Evolutionary conservation across 1,284 basidiomycete genomes (phyloP).

Genomic region (Cutaneotrichosporon daszewskae): DNA sequence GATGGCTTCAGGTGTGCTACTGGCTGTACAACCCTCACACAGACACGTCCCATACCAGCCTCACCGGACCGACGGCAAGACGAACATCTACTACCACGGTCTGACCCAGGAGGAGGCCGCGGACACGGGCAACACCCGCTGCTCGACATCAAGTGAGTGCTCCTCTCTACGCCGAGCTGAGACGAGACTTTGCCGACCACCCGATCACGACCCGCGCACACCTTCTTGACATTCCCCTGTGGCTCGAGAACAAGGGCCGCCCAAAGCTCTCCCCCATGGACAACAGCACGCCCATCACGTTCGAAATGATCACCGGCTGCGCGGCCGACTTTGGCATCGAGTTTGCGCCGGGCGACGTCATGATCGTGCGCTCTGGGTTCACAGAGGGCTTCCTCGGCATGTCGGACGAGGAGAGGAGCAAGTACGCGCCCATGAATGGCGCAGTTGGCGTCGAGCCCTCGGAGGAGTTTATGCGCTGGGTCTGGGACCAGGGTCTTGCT

Average conservation of each 20-base stretch:
- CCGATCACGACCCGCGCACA: conserved; percentile 17
- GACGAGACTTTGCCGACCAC: conserved; percentile 12
- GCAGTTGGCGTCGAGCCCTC: conserved; percentile 27
- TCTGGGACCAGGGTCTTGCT: conserved; percentile 50
- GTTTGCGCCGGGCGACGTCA: conserved; percentile 40
- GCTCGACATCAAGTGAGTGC: conserved; percentile 5
- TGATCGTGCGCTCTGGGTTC: conserved; percentile 45
- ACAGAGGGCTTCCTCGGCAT: conserved; percentile 33
- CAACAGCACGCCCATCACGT: conserved; percentile 21
- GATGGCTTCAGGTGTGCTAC: conserved; percentile 46
- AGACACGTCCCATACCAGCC: conserved; percentile 36
- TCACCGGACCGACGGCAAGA: conserved; percentile 10
- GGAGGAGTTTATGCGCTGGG: conserved; percentile 42
- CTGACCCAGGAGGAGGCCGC: conserved; percentile 7
- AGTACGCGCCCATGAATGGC: conserved; percentile 7
- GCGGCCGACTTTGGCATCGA: conserved; percentile 30
- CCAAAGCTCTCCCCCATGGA: conserved; percentile 39
- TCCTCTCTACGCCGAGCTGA: neutral
- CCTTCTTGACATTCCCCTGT: conserved; percentile 19
- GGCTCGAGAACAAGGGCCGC: conserved; percentile 32
- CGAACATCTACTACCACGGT: conserved; percentile 11
- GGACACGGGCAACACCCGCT: conserved; percentile 3
- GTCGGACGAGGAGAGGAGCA: neutral
- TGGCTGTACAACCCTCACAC: no score
- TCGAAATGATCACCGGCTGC: conserved; percentile 25